Evolutionary conservation across 2,329 filamentous ascomycete species (phyloP), one percentile per base, ranked within the genome.

Genomic region (Phyllosticta capitalensis): DNA sequence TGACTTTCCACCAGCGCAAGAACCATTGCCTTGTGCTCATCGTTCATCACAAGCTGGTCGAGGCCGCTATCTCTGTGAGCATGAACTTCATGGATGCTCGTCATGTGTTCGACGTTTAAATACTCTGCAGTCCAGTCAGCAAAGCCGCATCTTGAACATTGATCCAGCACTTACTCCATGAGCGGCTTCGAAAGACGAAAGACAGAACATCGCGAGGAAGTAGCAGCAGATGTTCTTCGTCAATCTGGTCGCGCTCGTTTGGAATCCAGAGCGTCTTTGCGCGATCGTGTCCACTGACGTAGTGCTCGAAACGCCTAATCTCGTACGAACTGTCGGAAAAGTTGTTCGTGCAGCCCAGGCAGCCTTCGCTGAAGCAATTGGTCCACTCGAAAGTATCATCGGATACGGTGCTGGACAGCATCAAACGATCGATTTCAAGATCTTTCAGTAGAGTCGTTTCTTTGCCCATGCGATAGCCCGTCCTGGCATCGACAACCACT

Each of bases 1-100:
- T 68, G 66, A 9, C 59, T 61, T 19, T 67, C 63, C 5, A 72
- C 69, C 0, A 73, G 64, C 4, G 70, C 67, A 52, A 67, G 66
- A 4, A 74, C 66, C 4, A 72, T 63, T 19, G 67, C 64, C 56
- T 71, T 71, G 55, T 71, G 69, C 2, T 64, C 59, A 4, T 62
- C 45, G 0, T 65, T 64, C 24, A 72, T 65, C 2, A 72, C 69
- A 2, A 74, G 54, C 24, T 63, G 60, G 7, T 63, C 58, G 52
- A 63, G 62, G 2, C 58, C 62, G 9, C 53, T 45, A 6, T 30
- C 38, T 30, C 55, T 20, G 24, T 60, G 60, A 3, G 49, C 30
- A 10, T 49, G 26, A 14, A 48, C 55, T 24, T 52, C 28, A 26
- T 62, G 55, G 17, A 63, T 61, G 14, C 62, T 58, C 52, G 52